phyloP scores from a whole-genome alignment of 2,329 filamentous ascomycete genomes.

The Fusarium vanettenii region DNA sequence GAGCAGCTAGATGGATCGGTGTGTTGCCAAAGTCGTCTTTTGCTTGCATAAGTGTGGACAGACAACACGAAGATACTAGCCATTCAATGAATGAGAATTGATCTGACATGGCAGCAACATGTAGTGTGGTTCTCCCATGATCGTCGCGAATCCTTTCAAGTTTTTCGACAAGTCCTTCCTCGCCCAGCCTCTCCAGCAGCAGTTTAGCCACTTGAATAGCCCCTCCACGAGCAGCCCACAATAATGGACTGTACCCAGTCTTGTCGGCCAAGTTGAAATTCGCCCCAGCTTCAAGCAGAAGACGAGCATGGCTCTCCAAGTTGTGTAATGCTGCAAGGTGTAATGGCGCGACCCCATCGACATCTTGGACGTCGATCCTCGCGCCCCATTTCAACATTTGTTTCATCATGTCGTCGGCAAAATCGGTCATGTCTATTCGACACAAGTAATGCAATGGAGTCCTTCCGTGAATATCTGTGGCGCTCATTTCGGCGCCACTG shows the following conservation, averaged over 20 bases:
- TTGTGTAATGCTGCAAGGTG: not conserved
- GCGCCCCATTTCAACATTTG: not conserved
- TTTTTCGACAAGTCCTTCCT: not conserved
- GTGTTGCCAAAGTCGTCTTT: rapidly evolving
- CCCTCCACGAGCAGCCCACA: not conserved
- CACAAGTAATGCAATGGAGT: not conserved
- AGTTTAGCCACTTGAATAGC: not conserved
- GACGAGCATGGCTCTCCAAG: not conserved
- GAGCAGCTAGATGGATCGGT: not conserved
- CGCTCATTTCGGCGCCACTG: not conserved
- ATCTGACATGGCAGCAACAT: not conserved
- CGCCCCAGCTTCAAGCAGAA: not conserved
- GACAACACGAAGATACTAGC: not conserved
- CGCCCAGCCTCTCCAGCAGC: not conserved
- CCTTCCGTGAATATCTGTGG: not conserved
- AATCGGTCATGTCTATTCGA: no score
- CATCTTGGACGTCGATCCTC: not conserved
- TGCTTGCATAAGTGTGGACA: not conserved
- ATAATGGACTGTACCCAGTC: not conserved
- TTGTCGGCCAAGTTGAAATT: not conserved
- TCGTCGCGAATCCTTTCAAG: not conserved
- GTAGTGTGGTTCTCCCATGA: not conserved
- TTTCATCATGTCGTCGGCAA: not conserved
- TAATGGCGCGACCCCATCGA: not conserved
- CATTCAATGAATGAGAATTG: not conserved